Evolutionary conservation across 1,284 basidiomycete genomes (phyloP).

Genomic region (Ustilago shanxiensis): DNA sequence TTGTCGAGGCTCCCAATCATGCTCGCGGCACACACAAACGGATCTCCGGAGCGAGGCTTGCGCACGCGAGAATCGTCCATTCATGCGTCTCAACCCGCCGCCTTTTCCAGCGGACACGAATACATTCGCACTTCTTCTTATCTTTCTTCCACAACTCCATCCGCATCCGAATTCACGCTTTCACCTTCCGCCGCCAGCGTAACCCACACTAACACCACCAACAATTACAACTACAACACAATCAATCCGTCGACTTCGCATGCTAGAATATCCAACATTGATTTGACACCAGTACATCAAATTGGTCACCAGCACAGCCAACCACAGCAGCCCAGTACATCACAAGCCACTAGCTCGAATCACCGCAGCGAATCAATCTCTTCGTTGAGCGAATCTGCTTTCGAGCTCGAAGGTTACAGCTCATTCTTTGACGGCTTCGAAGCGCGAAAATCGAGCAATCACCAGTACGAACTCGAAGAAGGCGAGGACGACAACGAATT

Average conservation of each 20-base stretch:
- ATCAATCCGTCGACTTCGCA: background rate
- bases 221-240: too few relatives aligned
- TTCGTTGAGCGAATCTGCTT: background rate
- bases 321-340: background rate
- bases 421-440: slow-evolving; percentile 30
- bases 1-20: background rate
- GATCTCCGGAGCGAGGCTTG: background rate
- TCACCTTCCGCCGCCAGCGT: background rate
- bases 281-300: background rate
- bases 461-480: background rate
- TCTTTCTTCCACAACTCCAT: slow-evolving; percentile 3
- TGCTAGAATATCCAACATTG: background rate
- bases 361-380: background rate
- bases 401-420: slow-evolving; percentile 12
- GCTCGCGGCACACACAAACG: slow-evolving; percentile 1
- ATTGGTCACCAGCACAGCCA: background rate
- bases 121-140: background rate
- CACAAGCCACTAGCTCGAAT: background rate
- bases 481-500: slow-evolving; percentile 1
- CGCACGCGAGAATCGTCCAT: slow-evolving; percentile 10
- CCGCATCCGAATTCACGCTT: background rate
- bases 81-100: slow-evolving; percentile 10
- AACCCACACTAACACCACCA: background rate
- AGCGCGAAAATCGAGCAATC: background rate
- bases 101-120: background rate